Evolutionary conservation across 805 yeast genomes (phyloP).

Genomic region (Metschnikowia chrysomelidarum): DNA sequence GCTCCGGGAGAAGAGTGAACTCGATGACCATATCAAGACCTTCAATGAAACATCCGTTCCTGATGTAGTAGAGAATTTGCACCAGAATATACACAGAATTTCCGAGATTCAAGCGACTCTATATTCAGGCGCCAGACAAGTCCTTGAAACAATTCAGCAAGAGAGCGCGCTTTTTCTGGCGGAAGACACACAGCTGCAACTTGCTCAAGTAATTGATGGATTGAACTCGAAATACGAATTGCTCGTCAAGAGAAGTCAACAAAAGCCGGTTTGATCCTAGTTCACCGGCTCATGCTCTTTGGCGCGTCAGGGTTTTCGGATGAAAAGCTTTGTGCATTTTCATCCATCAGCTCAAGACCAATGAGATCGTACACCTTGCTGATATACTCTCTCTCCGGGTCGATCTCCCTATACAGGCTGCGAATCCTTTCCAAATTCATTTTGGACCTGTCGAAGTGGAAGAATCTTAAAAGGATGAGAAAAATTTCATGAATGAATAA

Average conservation of each 20-base stretch:
- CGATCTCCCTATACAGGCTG: conserved; percentile 37
- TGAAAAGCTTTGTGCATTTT: neutral
- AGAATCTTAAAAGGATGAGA: conserved; percentile 30
- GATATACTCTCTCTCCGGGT: conserved; percentile 39
- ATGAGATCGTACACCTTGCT: conserved; percentile 35
- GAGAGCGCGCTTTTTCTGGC: conserved; percentile 2
- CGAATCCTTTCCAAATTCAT: conserved; percentile 45
- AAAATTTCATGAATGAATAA: conserved; percentile 35
- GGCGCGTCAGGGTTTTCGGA: conserved; percentile 10
- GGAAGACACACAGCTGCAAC: conserved; percentile 1
- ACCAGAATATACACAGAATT: neutral
- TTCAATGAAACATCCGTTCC: conserved; percentile 1
- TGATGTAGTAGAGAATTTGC: conserved; percentile 3
- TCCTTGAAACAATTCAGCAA: conserved; percentile 2
- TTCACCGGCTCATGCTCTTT: too few species aligned
- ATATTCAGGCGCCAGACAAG: conserved; percentile 3
- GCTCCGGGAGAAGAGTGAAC: conserved; percentile 1
- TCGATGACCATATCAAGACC: conserved; percentile 2
- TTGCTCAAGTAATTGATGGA: conserved; percentile 3
- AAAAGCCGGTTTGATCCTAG: too few species aligned
- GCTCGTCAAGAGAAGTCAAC: conserved; percentile 1
- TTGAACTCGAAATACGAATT: conserved; percentile 2
- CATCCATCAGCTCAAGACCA: conserved; percentile 21
- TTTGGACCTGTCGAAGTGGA: conserved; percentile 38
- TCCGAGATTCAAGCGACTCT: conserved; percentile 2